phyloP scores from a whole-genome alignment of 176 grass and related monocot species.

The Phyllostachys edulis region DNA sequence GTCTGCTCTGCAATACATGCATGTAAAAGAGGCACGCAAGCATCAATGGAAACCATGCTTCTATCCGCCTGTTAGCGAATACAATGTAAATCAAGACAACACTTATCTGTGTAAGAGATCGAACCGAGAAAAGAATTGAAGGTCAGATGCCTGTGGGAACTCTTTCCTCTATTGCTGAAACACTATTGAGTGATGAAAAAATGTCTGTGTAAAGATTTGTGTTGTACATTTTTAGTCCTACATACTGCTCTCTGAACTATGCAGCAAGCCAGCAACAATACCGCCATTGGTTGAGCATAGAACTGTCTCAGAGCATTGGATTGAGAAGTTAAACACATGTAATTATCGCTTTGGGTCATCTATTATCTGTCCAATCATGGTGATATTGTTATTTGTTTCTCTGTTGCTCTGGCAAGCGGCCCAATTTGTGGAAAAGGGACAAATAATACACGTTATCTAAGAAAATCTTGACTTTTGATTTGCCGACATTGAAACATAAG shows the following conservation, averaged over 20 bases:
- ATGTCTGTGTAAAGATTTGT: background rate
- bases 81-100: slow-evolving; percentile 1
- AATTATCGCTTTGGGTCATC: background rate
- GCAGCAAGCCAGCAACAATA: background rate
- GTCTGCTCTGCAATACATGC: slow-evolving; percentile 62
- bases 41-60: slow-evolving; percentile 20
- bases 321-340: background rate
- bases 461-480: background rate
- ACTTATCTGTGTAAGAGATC: background rate
- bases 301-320: no score
- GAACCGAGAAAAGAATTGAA: background rate
- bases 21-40: slow-evolving; percentile 41
- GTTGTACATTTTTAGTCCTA: slow-evolving; percentile 14
- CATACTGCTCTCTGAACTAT: background rate
- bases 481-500: background rate
- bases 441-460: background rate
- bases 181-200: background rate
- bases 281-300: background rate
- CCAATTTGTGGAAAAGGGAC: background rate
- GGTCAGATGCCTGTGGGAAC: background rate
- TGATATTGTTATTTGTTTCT: background rate
- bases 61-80: slow-evolving; percentile 33
- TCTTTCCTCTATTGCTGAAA: slow-evolving; percentile 13
- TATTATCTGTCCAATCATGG: background rate
- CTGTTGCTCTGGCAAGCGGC: background rate